Conservation (phyloP, 1,284 basidiomycete genomes). For the Ceratobasidium sp. region DNA sequence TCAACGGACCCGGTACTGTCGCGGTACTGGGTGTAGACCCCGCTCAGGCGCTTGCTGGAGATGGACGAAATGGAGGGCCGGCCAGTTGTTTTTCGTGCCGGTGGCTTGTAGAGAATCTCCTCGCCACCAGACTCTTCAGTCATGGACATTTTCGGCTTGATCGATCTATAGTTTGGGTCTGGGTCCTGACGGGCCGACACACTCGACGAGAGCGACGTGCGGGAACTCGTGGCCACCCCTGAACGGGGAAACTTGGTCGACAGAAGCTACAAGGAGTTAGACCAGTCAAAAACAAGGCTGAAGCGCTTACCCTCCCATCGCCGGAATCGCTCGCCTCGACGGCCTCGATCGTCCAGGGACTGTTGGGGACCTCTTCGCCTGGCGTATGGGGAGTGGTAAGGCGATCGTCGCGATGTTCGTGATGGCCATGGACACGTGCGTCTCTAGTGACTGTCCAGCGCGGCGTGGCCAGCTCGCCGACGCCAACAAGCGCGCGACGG, state of each 20-base stretch:
- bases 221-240: constrained; percentile 16
- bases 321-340: constrained; percentile 72
- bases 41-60: constrained; percentile 32
- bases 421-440: constrained; percentile 45
- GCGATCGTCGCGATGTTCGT: constrained; percentile 21
- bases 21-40: constrained; percentile 33
- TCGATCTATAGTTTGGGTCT: constrained; percentile 48
- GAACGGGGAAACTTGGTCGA: constrained; percentile 24
- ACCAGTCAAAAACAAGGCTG: constrained; percentile 38
- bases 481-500: constrained; percentile 85
- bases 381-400: background rate
- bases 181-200: constrained; percentile 13
- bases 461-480: constrained; percentile 97
- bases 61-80: constrained; percentile 38
- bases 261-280: constrained; percentile 1
- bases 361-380: constrained; percentile 47
- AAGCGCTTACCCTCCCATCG: constrained; percentile 66
- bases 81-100: constrained; percentile 41
- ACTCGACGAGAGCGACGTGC: constrained; percentile 23
- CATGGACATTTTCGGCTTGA: constrained; percentile 65
- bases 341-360: constrained; percentile 86
- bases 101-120: constrained; percentile 74
- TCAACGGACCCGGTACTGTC: constrained; percentile 31
- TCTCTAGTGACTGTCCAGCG: constrained; percentile 69
- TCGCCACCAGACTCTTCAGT: constrained; percentile 81